A percentile compares a stretch with the other conserved stretches of the same genome.
Conservation (phyloP, 225 moss, liverwort and hornwort genomes). For the Sphagnum contortum region DNA sequence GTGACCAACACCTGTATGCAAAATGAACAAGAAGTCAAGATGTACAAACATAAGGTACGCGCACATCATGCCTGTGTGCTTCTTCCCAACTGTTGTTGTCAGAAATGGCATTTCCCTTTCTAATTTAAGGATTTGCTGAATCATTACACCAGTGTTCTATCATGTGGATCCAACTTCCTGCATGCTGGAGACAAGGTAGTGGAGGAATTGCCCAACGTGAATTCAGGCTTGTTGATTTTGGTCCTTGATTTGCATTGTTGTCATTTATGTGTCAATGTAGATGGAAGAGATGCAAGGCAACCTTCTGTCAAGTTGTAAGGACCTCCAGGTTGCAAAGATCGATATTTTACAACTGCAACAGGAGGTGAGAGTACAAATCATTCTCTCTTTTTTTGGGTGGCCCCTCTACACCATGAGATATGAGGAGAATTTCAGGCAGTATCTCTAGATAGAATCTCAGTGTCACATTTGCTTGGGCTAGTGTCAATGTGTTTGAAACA, state of each 20-base stretch:
- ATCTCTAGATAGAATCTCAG: too few relatives aligned
- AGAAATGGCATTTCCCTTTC: background rate
- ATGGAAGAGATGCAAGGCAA: constrained; percentile 4
- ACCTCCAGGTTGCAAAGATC: background rate
- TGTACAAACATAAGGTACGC: background rate
- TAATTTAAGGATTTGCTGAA: too few relatives aligned
- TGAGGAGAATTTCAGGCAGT: too few relatives aligned
- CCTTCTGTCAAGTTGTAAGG: background rate
- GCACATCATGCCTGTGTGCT: background rate
- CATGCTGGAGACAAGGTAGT: too few relatives aligned
- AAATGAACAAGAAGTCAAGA: background rate
- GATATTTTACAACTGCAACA: background rate
- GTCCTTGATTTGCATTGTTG: too few relatives aligned
- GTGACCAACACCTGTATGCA: background rate
- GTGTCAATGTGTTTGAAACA: too few relatives aligned
- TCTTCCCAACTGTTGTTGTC: background rate
- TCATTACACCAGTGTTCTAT: too few relatives aligned
- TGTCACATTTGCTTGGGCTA: too few relatives aligned
- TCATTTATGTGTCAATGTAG: background rate
- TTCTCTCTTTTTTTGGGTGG: background rate
- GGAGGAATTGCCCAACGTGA: too few relatives aligned
- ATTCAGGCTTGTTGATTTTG: too few relatives aligned
- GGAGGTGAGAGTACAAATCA: background rate
- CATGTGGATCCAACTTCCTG: too few relatives aligned
- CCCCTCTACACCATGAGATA: too few relatives aligned